These are phyloP conservation scores for Ambrosia artemisiifolia DNA, from an alignment of 129 eudicot genomes.

Conservation along the genomic window DNA sequence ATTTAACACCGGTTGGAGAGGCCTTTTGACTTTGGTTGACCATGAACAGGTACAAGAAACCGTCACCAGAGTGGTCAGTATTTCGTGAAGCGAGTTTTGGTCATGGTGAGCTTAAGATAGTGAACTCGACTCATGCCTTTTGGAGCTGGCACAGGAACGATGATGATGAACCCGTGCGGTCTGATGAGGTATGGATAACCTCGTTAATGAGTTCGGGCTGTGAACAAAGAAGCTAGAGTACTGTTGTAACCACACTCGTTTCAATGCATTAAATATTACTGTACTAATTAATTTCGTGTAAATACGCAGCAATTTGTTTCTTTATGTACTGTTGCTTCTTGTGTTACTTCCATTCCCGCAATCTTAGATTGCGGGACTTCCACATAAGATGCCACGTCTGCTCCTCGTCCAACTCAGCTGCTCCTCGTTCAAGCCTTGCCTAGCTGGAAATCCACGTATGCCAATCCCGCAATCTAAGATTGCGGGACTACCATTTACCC, in stretches of 20 bases:
- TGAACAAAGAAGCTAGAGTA: constrained; percentile 31
- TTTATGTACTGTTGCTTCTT: background rate
- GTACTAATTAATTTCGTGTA: constrained; percentile 1
- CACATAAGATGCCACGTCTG: no score
- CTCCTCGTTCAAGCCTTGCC: no score
- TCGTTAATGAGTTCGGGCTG: constrained; percentile 67
- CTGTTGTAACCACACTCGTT: background rate
- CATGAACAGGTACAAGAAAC: constrained; percentile 54
- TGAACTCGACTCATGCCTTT: no score
- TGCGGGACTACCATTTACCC: no score
- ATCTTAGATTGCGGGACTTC: no score
- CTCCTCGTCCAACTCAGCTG: no score
- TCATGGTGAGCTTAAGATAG: no score
- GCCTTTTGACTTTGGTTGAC: background rate
- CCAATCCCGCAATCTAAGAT: no score
- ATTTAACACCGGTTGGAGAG: background rate
- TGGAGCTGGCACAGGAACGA: constrained; percentile 99
- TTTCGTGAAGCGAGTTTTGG: no score
- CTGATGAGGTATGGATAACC: constrained; percentile 91
- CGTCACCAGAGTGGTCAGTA: constrained; percentile 88
- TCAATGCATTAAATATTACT: constrained; percentile 15
- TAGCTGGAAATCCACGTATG: no score
- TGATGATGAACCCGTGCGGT: constrained; percentile 79
- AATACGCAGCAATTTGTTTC: no score
- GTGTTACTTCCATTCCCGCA: no score